Evolutionary conservation across 805 yeast genomes (phyloP), one percentile per base, ranked within the genome.

Genomic region (Metschnikowia cubensis): DNA sequence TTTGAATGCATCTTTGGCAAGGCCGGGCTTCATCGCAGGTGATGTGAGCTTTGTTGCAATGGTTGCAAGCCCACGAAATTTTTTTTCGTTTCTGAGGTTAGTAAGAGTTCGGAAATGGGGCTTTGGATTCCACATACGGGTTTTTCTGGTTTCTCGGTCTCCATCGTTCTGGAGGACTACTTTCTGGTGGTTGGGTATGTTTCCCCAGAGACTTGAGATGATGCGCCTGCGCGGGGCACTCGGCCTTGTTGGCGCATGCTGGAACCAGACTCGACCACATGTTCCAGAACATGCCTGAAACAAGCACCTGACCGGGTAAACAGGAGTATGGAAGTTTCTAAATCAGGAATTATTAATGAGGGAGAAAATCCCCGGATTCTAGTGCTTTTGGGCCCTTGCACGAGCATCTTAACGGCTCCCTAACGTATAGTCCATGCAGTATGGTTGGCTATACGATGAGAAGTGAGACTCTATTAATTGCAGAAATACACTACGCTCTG

Each of bases 11-110:
- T 45, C 96, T 67, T 48, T 77, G 76, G 61, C 99, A 92, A 0
- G 96, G 96, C 35, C 96, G 80, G 63, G 71, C 78, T 50, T 83
- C 80, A 59, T 91, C 97, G 66, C 99, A 92, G 0, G 97, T 88
- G 75, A 91, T 81, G 65, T 92, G 99, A 2, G 96, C 87, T 59
- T 83, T 81, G 52, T 91, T 90, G 63, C 99, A 92, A 68, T 91
- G 94, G 37, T 81, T 80, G 59, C 99, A 92, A 4, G 99, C 98
- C 50, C 96, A 75, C 6, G 84, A 75, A 0, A 94, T 91, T 63
- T 91, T 91, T 60, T 79, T 78, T 38, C 76, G 59, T 55, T 55
- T 57, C 60, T 57, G 48, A 11, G 5, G 51, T 54, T 50, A 50
- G 58, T 50, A 6, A 21, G 17, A n/a, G 14, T 15, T 20, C 22